A percentile compares a stretch with the other conserved stretches of the same genome.
Conservation (phyloP, 441 rosid genomes). For the Corymbia calophylla region DNA sequence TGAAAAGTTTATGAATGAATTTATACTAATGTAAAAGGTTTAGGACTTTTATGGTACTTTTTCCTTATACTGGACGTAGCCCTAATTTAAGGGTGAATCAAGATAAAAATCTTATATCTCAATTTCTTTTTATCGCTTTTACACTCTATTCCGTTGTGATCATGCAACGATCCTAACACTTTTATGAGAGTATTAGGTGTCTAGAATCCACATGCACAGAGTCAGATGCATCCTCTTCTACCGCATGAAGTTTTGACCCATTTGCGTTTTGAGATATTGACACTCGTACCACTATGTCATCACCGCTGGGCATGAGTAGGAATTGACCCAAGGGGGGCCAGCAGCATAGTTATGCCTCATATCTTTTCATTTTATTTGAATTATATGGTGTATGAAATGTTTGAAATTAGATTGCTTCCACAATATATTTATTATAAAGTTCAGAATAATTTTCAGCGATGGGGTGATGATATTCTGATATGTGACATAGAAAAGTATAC, state of each 20-base stretch:
- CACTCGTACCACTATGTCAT: background rate
- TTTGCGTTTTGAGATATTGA: background rate
- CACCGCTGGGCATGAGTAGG: background rate
- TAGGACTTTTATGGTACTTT: too few species aligned
- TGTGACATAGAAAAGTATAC: background rate
- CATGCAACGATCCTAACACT: background rate
- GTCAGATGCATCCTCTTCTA: background rate
- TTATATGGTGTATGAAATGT: background rate
- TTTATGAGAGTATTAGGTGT: background rate
- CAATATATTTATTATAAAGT: background rate
- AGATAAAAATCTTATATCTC: too few species aligned
- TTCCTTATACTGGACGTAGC: too few species aligned
- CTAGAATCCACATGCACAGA: background rate
- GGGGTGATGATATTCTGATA: background rate
- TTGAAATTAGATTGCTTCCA: background rate
- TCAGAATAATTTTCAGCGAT: background rate
- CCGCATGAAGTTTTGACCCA: background rate
- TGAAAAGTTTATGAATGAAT: too few species aligned
- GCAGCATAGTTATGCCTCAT: background rate
- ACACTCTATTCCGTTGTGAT: background rate
- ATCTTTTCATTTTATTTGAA: background rate
- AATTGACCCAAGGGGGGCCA: background rate
- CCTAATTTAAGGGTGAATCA: accelerated
- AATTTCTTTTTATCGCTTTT: too few species aligned
- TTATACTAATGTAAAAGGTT: too few species aligned